Conservation (phyloP, 2,329 filamentous ascomycete genomes). For the Blastomyces parvus region DNA sequence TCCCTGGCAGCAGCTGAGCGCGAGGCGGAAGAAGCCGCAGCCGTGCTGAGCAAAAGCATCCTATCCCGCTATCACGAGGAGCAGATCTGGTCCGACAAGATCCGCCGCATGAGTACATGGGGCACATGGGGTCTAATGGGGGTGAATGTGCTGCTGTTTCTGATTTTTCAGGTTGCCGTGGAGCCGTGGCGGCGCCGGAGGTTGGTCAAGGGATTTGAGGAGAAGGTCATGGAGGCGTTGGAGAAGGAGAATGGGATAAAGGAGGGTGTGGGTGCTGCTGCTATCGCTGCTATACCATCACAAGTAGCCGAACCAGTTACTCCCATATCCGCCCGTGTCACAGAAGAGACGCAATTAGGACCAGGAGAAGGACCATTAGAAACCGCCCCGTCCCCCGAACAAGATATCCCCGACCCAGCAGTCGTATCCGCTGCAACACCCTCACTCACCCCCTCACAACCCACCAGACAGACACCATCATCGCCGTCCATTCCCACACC, state of each 20-base stretch:
- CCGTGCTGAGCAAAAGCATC: constrained; percentile 70
- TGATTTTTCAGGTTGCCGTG: constrained; percentile 77
- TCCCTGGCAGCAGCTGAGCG: constrained; percentile 65
- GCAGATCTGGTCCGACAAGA: constrained; percentile 98
- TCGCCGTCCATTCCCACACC: constrained; percentile 17
- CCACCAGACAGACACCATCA: constrained; percentile 5
- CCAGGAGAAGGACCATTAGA: constrained; percentile 8
- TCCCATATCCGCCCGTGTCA: background rate
- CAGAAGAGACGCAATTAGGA: background rate
- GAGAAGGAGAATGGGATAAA: constrained; percentile 50
- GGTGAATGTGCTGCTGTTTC: constrained; percentile 80
- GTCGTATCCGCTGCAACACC: background rate
- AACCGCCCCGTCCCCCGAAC: background rate
- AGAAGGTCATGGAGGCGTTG: constrained; percentile 60
- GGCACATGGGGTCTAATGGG: constrained; percentile 98
- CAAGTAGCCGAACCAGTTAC: constrained; percentile 5
- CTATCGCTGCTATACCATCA: background rate
- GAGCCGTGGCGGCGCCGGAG: constrained; percentile 82
- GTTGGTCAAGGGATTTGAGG: constrained; percentile 73
- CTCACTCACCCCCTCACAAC: constrained; percentile 4
- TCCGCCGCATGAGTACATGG: constrained; percentile 93
- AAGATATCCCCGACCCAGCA: background rate
- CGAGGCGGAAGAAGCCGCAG: constrained; percentile 66
- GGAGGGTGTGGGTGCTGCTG: constrained; percentile 10
- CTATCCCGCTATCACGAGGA: constrained; percentile 93